Percentiles rank a stretch among this genome's conserved stretches.
Conservation (phyloP, 345 rosid genomes). For the Zanthoxylum bungeanum region DNA sequence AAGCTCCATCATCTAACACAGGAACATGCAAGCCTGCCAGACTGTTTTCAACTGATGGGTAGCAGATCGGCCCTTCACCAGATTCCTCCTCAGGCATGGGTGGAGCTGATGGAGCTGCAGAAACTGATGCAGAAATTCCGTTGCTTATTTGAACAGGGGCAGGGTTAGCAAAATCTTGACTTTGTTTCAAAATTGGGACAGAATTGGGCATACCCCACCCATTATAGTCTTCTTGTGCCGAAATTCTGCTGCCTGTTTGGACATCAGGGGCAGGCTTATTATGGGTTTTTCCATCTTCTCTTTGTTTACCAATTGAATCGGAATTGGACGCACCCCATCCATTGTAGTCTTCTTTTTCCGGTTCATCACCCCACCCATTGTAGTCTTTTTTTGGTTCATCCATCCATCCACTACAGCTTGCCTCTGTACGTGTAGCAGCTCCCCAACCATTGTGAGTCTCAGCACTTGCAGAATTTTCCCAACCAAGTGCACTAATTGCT, state of each 20-base stretch:
- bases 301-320: slow-evolving; percentile 21
- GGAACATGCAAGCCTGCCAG: slow-evolving; percentile 19
- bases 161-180: slow-evolving; percentile 9
- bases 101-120: slow-evolving; percentile 35
- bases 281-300: slow-evolving; percentile 12
- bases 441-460: slow-evolving; percentile 39
- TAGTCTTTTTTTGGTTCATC: slow-evolving; percentile 10
- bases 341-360: slow-evolving; percentile 24
- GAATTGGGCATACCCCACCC: slow-evolving; percentile 35
- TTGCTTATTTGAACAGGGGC: slow-evolving; percentile 15
- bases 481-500: slow-evolving; percentile 26
- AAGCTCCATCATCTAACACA: slow-evolving; percentile 4
- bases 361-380: slow-evolving; percentile 30
- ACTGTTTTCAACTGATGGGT: slow-evolving; percentile 34
- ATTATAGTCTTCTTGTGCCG: slow-evolving; percentile 24
- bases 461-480: slow-evolving; percentile 20
- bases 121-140: slow-evolving; percentile 11
- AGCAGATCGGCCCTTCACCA: slow-evolving; percentile 35
- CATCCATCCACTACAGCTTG: background rate
- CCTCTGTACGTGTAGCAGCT: slow-evolving; percentile 6
- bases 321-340: slow-evolving; percentile 34
- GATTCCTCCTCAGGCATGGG: slow-evolving; percentile 18
- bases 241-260: slow-evolving; percentile 18
- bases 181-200: slow-evolving; percentile 20
- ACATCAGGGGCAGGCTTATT: slow-evolving; percentile 4